phyloP scores from a whole-genome alignment of 306 rosid genomes.

The Carpinus viminea region DNA sequence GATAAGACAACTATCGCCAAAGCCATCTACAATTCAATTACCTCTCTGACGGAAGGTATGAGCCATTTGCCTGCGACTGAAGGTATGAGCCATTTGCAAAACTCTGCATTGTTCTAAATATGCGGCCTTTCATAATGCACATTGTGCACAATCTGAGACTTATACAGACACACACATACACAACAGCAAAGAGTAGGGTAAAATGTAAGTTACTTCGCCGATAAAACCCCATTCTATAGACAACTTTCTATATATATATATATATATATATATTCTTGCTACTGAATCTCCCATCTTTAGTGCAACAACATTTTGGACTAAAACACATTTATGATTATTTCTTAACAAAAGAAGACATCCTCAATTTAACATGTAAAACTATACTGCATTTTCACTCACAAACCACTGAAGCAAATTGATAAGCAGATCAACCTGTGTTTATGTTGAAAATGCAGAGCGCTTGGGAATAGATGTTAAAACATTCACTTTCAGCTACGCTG shows the following conservation, averaged over 20 bases:
- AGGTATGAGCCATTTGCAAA: too few species aligned
- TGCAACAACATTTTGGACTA: background rate
- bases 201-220: background rate
- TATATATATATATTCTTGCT: background rate
- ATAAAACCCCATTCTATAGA: background rate
- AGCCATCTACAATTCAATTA: too few species aligned
- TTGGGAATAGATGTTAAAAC: constrained; percentile 63
- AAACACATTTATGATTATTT: background rate
- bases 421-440: constrained; percentile 10
- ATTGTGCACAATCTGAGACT: background rate
- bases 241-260: background rate
- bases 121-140: background rate
- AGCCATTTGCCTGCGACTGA: too few species aligned
- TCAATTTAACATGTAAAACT: background rate
- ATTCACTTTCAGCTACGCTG: constrained; percentile 63
- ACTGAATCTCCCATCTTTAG: background rate
- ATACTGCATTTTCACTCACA: background rate
- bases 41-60: too few species aligned
- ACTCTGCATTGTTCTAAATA: too few species aligned
- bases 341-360: background rate
- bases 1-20: too few species aligned
- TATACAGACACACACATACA: background rate
- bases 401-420: background rate
- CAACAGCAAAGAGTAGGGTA: background rate
- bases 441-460: constrained; percentile 51